Percentiles rank a stretch among this genome's conserved stretches.
These are phyloP conservation scores for Macrolepiota dolichaula DNA, from an alignment of 768 basidiomycete species.

Conservation along the genomic window DNA sequence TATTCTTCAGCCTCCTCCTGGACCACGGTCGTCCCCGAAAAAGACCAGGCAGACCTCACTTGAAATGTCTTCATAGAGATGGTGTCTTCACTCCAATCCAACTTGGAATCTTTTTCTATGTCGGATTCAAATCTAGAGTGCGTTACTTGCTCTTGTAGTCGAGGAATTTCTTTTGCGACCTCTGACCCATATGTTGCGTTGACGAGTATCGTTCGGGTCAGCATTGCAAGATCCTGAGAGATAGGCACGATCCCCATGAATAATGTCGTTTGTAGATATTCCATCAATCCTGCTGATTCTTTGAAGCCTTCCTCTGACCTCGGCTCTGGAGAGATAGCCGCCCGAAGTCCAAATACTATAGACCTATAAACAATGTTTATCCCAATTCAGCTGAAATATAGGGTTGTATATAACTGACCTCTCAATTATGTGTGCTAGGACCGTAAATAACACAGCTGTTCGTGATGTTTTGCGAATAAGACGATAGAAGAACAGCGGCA, in stretches of 20 bases:
- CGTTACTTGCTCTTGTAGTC: background rate
- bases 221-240: conserved; percentile 5
- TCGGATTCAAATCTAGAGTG: background rate
- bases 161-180: conserved; percentile 6
- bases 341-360: conserved; percentile 21
- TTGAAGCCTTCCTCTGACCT: conserved; percentile 5
- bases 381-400: background rate
- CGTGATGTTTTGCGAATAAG: conserved; percentile 8
- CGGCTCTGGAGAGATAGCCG: conserved; percentile 13
- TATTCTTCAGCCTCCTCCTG: background rate
- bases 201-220: conserved; percentile 18
- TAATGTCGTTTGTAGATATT: conserved; percentile 24
- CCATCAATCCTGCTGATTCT: conserved; percentile 20
- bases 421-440: conserved; percentile 13
- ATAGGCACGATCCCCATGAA: conserved; percentile 23
- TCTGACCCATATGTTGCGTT: conserved; percentile 21
- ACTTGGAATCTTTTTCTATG: background rate
- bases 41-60: conserved; percentile 1
- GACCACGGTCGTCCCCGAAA: conserved; percentile 7
- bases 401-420: conserved; percentile 10
- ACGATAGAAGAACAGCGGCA: conserved; percentile 13
- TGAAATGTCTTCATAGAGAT: background rate
- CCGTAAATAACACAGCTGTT: conserved; percentile 9
- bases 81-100: background rate
- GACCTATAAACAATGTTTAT: conserved; percentile 13